These are phyloP conservation scores for Pseudogymnoascus sp. DNA, from an alignment of 2,329 filamentous ascomycete genomes.

Conservation along the genomic window DNA sequence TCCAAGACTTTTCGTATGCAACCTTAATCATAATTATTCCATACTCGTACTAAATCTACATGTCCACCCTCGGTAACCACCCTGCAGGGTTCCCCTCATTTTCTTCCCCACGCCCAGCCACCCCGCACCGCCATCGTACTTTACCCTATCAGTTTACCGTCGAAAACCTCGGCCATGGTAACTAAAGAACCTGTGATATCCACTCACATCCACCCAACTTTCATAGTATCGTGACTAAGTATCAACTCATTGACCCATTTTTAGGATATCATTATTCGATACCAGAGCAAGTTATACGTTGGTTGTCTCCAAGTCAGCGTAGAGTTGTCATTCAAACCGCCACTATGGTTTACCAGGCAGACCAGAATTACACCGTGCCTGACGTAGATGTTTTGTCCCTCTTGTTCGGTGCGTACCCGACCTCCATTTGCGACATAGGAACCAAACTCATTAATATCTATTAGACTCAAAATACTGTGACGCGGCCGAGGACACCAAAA, in stretches of 20 bases:
- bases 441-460: neutral
- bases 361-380: slow-evolving; percentile 13
- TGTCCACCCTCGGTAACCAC: neutral
- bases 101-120: neutral
- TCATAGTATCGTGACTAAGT: neutral
- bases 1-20: neutral
- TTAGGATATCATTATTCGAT: neutral
- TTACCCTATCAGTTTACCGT: neutral
- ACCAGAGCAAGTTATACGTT: neutral
- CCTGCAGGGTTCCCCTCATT: neutral
- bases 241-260: neutral
- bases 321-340: neutral
- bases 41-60: neutral
- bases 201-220: neutral
- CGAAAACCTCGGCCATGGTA: neutral
- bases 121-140: neutral
- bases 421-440: neutral
- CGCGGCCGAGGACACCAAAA: slow-evolving; percentile 40
- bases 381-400: slow-evolving; percentile 14
- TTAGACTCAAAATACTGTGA: slow-evolving; percentile 32
- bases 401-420: slow-evolving; percentile 13
- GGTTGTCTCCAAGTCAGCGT: neutral
- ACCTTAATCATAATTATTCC: neutral
- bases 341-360: slow-evolving; percentile 14
- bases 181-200: neutral